Percentiles rank a stretch among this genome's conserved stretches.
Evolutionary conservation across 495 filamentous ascomycete genomes (phyloP).

Genomic region (Penicillium maclennaniae): DNA sequence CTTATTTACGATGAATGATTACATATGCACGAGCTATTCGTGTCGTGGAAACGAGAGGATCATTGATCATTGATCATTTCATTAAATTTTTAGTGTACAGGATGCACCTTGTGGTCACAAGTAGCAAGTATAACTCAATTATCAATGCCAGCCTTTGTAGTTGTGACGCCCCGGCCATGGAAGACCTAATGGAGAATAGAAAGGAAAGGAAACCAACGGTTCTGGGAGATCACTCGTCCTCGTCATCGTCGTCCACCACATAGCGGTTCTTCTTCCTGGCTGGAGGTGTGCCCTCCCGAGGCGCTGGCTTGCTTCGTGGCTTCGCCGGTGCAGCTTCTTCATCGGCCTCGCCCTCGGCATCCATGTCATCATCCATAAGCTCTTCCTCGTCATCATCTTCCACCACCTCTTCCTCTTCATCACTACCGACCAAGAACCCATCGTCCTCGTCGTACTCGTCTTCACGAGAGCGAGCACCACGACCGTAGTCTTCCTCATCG

Average conservation of each 20-base stretch:
- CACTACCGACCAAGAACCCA: conserved; percentile 71
- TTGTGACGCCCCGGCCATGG: conserved; percentile 12
- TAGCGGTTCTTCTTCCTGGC: conserved; percentile 45
- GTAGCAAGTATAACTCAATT: neutral
- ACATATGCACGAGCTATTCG: neutral
- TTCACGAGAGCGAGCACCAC: conserved; percentile 57
- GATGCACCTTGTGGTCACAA: conserved; percentile 1
- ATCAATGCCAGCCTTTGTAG: conserved; percentile 6
- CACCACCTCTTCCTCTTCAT: conserved; percentile 63
- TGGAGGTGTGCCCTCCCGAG: conserved; percentile 31
- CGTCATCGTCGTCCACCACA: conserved; percentile 46
- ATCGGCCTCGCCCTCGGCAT: conserved; percentile 56
- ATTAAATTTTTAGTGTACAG: conserved; percentile 23
- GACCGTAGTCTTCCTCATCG: conserved; percentile 58
- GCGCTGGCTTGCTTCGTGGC: conserved; percentile 21
- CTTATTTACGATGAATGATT: neutral
- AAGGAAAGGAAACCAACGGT: neutral
- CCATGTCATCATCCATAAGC: conserved; percentile 39
- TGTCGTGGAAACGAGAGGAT: neutral
- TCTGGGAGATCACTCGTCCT: conserved; percentile 28
- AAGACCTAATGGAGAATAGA: conserved; percentile 6
- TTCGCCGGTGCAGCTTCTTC: conserved; percentile 26
- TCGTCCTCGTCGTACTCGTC: conserved; percentile 85
- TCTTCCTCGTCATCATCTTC: conserved; percentile 56
- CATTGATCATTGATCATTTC: conserved; percentile 23